Base-by-base conservation (phyloP, 2,329 filamentous ascomycete genomes). In the Beauveria medogensis region DNA sequence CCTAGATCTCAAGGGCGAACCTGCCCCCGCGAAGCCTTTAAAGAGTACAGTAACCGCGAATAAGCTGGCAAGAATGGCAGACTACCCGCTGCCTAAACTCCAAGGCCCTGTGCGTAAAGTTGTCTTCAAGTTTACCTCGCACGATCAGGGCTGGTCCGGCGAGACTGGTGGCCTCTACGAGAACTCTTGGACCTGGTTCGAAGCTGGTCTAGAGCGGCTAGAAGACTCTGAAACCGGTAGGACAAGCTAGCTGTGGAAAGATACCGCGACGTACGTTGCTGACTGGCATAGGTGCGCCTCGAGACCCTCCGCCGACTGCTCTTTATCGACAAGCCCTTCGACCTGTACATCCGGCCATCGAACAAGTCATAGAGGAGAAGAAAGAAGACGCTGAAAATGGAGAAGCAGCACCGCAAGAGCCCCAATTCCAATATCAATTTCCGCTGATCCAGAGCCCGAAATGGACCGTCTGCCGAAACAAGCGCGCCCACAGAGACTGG, bases 161-260 rank as follows among this genome's bases (percentile, higher is more conserved):
- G 63, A 70, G 0, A 1, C 0, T 0, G 63, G 52, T 2, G 64
- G 70, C 46, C 76, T 76, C 1, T 86, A 78, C 59, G 64, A 68
- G 0, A 73, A 70, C 2, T 82, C 84, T 0, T 85, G 73, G 71
- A 84, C 84, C 0, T 88, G 85, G 85, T 86, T 87, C 62, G 84
- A 87, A 60, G 82, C 78, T 18, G 85, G 85, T 0, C 68, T 85
- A 18, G 85, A 88, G 69, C 76, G 77, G 3, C 80, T 83, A 53
- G 79, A 81, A 50, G 73, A 73, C 22, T 66, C 66, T 18, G 65
- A 65, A 14, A 63, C 56, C 6, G 72, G 73, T 73, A 64, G 65
- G 72, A 53, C 12, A 51, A 9, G 24, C 24, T 14, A 18, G 6
- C 26, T 5, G 7, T 30, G 7, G 14, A 48, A 20, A 24, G 0